Evolutionary conservation across 139 green algal genomes (phyloP).

Genomic region (Haematococcus lacustris): DNA sequence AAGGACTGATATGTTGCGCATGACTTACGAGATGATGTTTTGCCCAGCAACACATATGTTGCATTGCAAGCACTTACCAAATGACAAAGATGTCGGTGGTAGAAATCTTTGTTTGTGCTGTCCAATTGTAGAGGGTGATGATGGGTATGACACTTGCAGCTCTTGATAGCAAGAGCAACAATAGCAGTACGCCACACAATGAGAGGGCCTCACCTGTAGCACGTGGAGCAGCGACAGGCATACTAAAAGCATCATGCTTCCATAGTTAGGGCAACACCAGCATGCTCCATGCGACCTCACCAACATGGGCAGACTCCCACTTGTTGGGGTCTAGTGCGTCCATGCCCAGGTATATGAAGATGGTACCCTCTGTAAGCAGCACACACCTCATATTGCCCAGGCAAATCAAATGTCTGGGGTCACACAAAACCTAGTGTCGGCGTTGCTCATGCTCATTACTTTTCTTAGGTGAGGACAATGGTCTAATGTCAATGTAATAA

Average conservation of each 20-base stretch:
- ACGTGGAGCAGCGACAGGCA: not conserved
- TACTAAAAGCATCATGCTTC: not conserved
- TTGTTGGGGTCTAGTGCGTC: slow-evolving; percentile 70
- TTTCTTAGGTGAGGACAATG: no score
- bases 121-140: slow-evolving; percentile 16
- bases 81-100: slow-evolving; percentile 56
- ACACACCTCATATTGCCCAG: no score
- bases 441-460: no score
- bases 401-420: no score
- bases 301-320: slow-evolving; percentile 37
- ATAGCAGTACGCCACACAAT: slow-evolving; percentile 55
- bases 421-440: no score
- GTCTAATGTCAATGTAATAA: no score
- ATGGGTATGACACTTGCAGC: slow-evolving; percentile 50
- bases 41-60: not conserved
- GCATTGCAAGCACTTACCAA: slow-evolving; percentile 33
- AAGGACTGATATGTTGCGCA: not conserved
- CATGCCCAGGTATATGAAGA: slow-evolving; percentile 81
- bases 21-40: not conserved
- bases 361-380: slow-evolving; percentile 69
- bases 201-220: slow-evolving; percentile 9
- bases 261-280: not conserved
- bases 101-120: slow-evolving; percentile 29
- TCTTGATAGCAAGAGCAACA: slow-evolving; percentile 51
- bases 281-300: slow-evolving; percentile 3